Conservation (phyloP, 2,329 filamentous ascomycete species). For the Colletotrichum lini region DNA sequence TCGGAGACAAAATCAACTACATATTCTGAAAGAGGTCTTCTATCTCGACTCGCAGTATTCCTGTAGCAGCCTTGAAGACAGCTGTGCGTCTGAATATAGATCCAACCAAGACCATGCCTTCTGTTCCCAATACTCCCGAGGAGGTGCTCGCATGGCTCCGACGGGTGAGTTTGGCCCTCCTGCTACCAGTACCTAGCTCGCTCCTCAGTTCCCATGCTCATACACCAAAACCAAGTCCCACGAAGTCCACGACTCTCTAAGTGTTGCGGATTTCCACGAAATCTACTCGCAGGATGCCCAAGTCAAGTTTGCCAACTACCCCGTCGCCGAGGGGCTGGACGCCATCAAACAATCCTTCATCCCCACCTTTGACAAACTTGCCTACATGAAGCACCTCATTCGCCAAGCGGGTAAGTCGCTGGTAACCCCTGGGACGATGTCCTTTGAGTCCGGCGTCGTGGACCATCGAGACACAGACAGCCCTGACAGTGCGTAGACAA, state of each 20-base stretch:
- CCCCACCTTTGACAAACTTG: neutral
- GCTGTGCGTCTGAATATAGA: too few relatives aligned
- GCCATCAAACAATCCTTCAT: neutral
- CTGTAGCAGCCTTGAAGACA: neutral
- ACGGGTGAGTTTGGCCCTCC: neutral
- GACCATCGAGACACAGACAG: neutral
- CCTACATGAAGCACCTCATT: slow-evolving; percentile 26
- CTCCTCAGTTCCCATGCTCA: neutral
- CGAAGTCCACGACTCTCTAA: slow-evolving; percentile 2
- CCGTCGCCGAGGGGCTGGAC: slow-evolving; percentile 1
- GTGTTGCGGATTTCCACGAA: neutral
- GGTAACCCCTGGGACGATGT: neutral
- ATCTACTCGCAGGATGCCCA: slow-evolving; percentile 11
- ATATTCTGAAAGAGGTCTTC: neutral
- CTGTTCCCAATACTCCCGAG: slow-evolving; percentile 3
- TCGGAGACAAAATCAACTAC: neutral
- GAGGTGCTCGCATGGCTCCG: slow-evolving; percentile 1
- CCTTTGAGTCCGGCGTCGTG: neutral
- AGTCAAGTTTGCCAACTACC: slow-evolving; percentile 17
- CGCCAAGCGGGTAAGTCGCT: neutral
- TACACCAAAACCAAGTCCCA: neutral
- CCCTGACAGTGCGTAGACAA: slow-evolving; percentile 2
- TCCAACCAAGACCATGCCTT: neutral
- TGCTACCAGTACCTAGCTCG: too few relatives aligned
- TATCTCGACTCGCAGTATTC: too few relatives aligned